phyloP scores from a whole-genome alignment of 2,329 filamentous ascomycete genomes.

The Elsinoe necatrix region DNA sequence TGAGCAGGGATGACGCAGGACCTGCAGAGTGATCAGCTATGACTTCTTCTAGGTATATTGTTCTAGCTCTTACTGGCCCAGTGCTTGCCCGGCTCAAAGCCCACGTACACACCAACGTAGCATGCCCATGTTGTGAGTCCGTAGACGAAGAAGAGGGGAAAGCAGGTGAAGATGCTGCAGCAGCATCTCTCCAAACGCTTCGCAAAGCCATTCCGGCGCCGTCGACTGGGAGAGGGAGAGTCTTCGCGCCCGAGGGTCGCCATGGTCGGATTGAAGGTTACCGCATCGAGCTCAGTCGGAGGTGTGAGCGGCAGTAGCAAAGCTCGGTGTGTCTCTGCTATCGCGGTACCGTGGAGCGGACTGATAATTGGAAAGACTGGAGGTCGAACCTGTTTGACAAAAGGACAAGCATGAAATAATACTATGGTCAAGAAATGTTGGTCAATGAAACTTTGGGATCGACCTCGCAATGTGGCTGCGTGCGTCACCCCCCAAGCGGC shows the following conservation, averaged over 20 bases:
- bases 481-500: not conserved
- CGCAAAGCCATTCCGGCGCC: slow-evolving; percentile 44
- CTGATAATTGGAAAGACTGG: too few species aligned
- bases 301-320: not conserved
- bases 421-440: not conserved
- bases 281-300: not conserved
- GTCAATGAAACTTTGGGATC: not conserved
- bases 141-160: slow-evolving; percentile 85
- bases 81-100: slow-evolving; percentile 43
- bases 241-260: slow-evolving; percentile 18
- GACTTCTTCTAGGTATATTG: not conserved
- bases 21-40: not conserved
- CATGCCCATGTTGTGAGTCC: slow-evolving; percentile 84
- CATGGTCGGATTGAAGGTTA: not conserved
- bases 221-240: slow-evolving; percentile 26
- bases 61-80: slow-evolving; percentile 33
- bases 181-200: slow-evolving; percentile 73
- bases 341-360: too few species aligned
- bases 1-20: slow-evolving; percentile 36
- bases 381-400: too few species aligned
- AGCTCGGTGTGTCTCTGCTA: not conserved
- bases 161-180: slow-evolving; percentile 69
- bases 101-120: slow-evolving; percentile 75
- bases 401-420: not conserved
- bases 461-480: not conserved